Base-by-base conservation (phyloP, 108 stramenopile species). In the Skeletonema potamos region DNA sequence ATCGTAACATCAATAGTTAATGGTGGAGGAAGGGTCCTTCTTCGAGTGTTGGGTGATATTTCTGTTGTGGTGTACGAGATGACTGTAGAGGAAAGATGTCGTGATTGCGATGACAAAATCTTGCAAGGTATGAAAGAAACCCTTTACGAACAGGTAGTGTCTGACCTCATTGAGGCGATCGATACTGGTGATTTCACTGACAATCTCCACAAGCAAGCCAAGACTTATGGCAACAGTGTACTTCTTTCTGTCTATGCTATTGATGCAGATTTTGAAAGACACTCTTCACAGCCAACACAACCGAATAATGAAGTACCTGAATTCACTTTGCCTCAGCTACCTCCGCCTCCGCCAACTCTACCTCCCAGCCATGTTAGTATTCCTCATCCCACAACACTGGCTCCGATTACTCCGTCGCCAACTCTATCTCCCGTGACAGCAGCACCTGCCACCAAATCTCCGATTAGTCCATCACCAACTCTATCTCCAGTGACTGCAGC, bases 401-500 rank as follows among this genome's bases (percentile, higher is more conserved):
- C 48, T 51, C 48, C 48, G 22, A 22, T 51, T n/a, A 66, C 58
- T 17, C 4, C 36, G 33, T 59, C 57, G 27, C 73, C 73, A 59
- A 33, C 58, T 26, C 58, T 10, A 18, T 34, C 33, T 20, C 33
- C 58, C 6, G 36, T 34, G 4, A 59, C 58, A 2, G 2, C 9
- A 20, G 5, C 58, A n/a, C n/a, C n/a, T n/a, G n/a, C n/a, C n/a
- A n/a, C n/a, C n/a, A n/a, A n/a, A n/a, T n/a, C 34, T 34, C 34
- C 34, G 7, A 7, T 34, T 41, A 64, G 54, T 17, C 4, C 29
- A 58, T 55, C 51, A 32, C 72, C 72, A 63, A 54, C 54, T 4
- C 54, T 8, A 5, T 26, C 20, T 24, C 20, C 54, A 26, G 22
- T 26, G 54, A 54, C 54, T 54, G 6, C 8, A 26, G 20, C 54